Evolutionary conservation across 2,329 filamentous ascomycete species (phyloP).

Genomic region (Ceratocystis colombiana): DNA sequence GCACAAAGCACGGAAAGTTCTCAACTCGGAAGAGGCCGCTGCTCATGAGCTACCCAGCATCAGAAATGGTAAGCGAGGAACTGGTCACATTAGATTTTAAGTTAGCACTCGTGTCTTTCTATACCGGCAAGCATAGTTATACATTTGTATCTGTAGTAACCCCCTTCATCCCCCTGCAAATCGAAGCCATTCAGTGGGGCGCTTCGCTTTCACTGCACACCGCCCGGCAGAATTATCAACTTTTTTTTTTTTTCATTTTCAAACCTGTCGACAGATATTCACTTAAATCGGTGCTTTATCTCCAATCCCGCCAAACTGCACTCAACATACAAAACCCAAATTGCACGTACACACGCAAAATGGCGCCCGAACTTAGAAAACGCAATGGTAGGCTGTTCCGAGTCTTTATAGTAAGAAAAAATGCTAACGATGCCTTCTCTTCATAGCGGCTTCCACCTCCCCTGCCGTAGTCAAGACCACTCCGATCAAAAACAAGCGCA

Average conservation of each 20-base stretch:
- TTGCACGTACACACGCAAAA: constrained; percentile 29
- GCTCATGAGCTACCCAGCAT: too few relatives aligned
- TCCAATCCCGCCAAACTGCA: constrained; percentile 20
- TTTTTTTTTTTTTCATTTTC: constrained; percentile 31
- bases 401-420: not conserved
- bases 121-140: too few relatives aligned
- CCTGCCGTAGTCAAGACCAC: constrained; percentile 25
- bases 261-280: constrained; percentile 20
- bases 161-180: not conserved
- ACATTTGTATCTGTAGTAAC: not conserved
- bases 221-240: constrained; percentile 33
- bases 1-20: too few relatives aligned
- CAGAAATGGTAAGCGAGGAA: too few relatives aligned
- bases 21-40: too few relatives aligned
- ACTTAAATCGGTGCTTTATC: not conserved
- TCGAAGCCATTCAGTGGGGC: constrained; percentile 15
- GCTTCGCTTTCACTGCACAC: constrained; percentile 17
- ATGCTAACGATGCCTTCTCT: constrained; percentile 14
- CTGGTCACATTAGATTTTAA: too few relatives aligned
- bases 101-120: too few relatives aligned
- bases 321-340: constrained; percentile 26
- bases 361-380: constrained; percentile 40
- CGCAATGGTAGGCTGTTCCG: constrained; percentile 31
- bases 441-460: constrained; percentile 19
- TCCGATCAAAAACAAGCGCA: constrained; percentile 30